These are phyloP conservation scores for Acrocalymma vagum DNA, from an alignment of 2,329 filamentous ascomycete species.

Conservation along the genomic window DNA sequence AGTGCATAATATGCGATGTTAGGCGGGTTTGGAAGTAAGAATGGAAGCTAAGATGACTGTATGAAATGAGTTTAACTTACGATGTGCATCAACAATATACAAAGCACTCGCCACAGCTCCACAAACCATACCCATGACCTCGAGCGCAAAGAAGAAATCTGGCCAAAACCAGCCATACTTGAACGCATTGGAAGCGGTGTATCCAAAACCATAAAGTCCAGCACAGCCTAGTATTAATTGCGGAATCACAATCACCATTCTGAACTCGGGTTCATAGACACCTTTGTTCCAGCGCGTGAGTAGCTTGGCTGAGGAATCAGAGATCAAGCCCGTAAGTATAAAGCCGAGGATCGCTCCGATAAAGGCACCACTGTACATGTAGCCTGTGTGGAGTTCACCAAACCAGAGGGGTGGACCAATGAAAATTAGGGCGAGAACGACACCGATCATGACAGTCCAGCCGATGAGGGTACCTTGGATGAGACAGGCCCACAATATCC, in stretches of 20 bases:
- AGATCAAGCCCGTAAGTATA: conserved; percentile 73
- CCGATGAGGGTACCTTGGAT: conserved; percentile 92
- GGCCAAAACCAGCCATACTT: conserved; percentile 77
- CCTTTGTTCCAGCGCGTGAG: conserved; percentile 80
- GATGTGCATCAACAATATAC: conserved; percentile 93
- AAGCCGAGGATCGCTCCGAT: conserved; percentile 84
- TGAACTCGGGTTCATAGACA: conserved; percentile 90
- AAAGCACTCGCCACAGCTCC: conserved; percentile 85
- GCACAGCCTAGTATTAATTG: conserved; percentile 80
- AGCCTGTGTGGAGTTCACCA: conserved; percentile 82
- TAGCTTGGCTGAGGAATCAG: conserved; percentile 74
- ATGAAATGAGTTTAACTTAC: no score
- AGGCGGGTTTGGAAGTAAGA: conserved; percentile 1
- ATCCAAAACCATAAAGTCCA: conserved; percentile 85
- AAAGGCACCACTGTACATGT: conserved; percentile 82
- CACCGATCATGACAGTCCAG: conserved; percentile 91
- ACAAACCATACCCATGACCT: conserved; percentile 90
- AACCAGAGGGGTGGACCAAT: conserved; percentile 84
- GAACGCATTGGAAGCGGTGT: conserved; percentile 69
- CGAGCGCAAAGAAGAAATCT: conserved; percentile 82
- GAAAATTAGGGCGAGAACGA: conserved; percentile 85
- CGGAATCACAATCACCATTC: conserved; percentile 82
- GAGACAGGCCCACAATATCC: conserved; percentile 81
- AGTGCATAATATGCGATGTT: neutral
- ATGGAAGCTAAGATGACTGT: neutral